Evolutionary conservation across 2,329 filamentous ascomycete genomes (phyloP).

Genomic region (Penicillium sp.): DNA sequence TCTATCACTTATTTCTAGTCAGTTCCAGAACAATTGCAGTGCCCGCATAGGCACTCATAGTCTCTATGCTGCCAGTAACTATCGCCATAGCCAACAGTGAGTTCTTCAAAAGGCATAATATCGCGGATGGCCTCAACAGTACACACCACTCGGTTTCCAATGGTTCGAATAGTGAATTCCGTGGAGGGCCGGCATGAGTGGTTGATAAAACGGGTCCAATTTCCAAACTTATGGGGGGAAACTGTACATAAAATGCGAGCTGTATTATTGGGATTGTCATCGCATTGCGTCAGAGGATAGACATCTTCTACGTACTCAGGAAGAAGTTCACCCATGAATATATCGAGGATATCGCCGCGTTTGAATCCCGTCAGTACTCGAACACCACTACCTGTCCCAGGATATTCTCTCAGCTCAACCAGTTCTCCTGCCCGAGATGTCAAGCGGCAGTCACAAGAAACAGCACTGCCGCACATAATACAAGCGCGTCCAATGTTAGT

Average conservation of each 20-base stretch:
- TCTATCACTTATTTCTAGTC: not conserved
- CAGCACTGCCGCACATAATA: constrained; percentile 13
- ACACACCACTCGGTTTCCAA: constrained; percentile 23
- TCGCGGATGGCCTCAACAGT: constrained; percentile 23
- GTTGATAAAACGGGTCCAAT: constrained; percentile 39
- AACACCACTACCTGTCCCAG: constrained; percentile 30
- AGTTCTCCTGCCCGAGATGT: constrained; percentile 16
- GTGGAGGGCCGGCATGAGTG: constrained; percentile 34
- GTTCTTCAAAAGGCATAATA: constrained; percentile 33
- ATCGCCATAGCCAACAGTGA: constrained; percentile 35
- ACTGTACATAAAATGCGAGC: constrained; percentile 4
- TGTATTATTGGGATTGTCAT: not conserved
- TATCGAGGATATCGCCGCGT: constrained; percentile 23
- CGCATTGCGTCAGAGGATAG: constrained; percentile 19
- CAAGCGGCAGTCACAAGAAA: constrained; percentile 23
- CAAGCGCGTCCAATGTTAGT: constrained; percentile 11
- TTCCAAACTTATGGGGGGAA: constrained; percentile 25
- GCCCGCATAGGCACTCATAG: not conserved
- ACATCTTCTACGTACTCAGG: constrained; percentile 9
- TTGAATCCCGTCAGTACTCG: constrained; percentile 28
- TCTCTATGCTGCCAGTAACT: constrained; percentile 23
- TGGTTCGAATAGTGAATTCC: constrained; percentile 13
- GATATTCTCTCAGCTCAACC: constrained; percentile 33
- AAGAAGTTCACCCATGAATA: constrained; percentile 27
- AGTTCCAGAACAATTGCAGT: not conserved